These are phyloP conservation scores for Microbotryum intermedium DNA, from an alignment of 1,284 basidiomycete species.

Conservation along the genomic window DNA sequence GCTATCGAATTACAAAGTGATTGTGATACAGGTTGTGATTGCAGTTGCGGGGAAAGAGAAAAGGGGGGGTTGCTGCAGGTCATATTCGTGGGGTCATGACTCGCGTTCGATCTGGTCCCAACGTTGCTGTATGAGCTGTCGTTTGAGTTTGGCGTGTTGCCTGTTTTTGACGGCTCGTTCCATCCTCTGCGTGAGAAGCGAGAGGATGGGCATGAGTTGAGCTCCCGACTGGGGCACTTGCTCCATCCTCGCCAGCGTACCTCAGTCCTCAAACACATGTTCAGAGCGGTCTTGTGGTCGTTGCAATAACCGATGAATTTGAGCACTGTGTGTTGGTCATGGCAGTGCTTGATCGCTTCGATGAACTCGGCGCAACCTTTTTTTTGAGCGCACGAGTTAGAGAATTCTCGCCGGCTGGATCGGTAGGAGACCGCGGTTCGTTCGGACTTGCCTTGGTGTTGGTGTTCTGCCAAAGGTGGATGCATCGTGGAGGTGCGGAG, in stretches of 20 bases:
- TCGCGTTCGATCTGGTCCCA: slow-evolving; percentile 28
- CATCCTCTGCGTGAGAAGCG: slow-evolving; percentile 8
- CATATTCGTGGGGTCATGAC: not conserved
- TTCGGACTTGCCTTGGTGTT: slow-evolving; percentile 12
- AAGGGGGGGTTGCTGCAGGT: too few relatives aligned
- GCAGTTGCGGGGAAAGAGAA: too few relatives aligned
- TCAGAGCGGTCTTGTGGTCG: slow-evolving; percentile 22
- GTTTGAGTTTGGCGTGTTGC: slow-evolving; percentile 13
- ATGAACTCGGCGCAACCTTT: slow-evolving; percentile 26
- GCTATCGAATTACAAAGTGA: too few relatives aligned
- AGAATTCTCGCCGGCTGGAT: not conserved
- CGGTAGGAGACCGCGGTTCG: too few relatives aligned
- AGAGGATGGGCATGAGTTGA: not conserved
- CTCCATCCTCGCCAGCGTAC: not conserved
- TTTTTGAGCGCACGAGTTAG: too few relatives aligned
- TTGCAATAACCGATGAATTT: slow-evolving; percentile 25
- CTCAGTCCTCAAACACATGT: slow-evolving; percentile 22
- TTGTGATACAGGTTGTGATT: too few relatives aligned
- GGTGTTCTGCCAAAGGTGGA: slow-evolving; percentile 25
- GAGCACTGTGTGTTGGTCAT: slow-evolving; percentile 19
- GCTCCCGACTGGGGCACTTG: not conserved
- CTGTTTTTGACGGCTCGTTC: slow-evolving; percentile 14
- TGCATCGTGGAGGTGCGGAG: slow-evolving; percentile 5
- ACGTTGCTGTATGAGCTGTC: slow-evolving; percentile 9
- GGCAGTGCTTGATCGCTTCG: slow-evolving; percentile 22